Evolutionary conservation across 495 filamentous ascomycete genomes (phyloP), one percentile per base, ranked within the genome.

Genomic region (Neurospora hispaniola): DNA sequence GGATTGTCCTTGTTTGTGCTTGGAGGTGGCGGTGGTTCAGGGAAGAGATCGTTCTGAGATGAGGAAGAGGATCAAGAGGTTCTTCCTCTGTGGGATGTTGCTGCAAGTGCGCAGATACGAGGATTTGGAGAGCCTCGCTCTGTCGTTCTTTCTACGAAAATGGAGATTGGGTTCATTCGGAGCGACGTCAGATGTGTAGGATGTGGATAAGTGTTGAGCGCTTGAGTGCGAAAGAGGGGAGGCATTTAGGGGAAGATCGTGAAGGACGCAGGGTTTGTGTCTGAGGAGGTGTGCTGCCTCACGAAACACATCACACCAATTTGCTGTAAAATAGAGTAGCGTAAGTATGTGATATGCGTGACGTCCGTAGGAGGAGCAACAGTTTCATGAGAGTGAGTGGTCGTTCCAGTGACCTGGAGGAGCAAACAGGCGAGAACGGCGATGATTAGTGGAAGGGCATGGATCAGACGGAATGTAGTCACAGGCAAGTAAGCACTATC

Each of bases 1-100:
- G 82, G 75, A 88, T 83, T 46, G 78, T 76, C 31, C 74, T 72
- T 31, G 72, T 44, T 41, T 73, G 59, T n/a, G 18, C 31, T 35
- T 43, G 71, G 16, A 46, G 69, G 4, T 38, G 74, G 18, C 31
- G 42, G 27, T 54, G 20, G 7, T 35, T 16, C 12, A 1, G 54
- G 14, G 54, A 62, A 62, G 6, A 62, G 14, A 27, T 1, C 54
- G 14, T 62, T 16, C 14, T 35, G 54, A 18, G 54, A 35, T 9
- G 14, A 62, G 54, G 54, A 54, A 23, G 46, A 23, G 20, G 46
- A 54, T 20, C 11, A 23, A 12, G 20, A 54, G 2, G 2, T 23
- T 62, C 54, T 35, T 35, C 27, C 27, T 35, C 27, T 2, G 23
- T 7, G 1, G 54, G 54, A 27, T 35, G 6, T 16, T 18, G 54